A percentile compares a stretch with the other conserved stretches of the same genome.
These are phyloP conservation scores for Russula brevipes DNA, from an alignment of 768 basidiomycete genomes.

Conservation along the genomic window DNA sequence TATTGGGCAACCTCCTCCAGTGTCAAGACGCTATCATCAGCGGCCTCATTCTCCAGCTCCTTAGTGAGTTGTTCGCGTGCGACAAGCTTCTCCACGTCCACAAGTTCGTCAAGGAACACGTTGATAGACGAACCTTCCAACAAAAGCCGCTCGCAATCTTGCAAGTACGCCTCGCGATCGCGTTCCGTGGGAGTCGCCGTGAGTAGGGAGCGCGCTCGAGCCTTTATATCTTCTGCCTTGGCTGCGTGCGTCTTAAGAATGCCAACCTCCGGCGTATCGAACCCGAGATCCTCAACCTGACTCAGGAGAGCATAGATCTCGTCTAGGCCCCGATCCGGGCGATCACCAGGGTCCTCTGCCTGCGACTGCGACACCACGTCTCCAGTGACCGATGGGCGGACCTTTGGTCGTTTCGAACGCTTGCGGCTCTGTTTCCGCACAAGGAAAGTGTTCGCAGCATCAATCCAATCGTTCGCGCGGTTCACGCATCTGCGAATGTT, in stretches of 20 bases:
- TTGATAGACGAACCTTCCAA: constrained; percentile 70
- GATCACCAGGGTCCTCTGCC: constrained; percentile 56
- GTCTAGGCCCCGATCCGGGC: constrained; percentile 63
- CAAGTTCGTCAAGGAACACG: constrained; percentile 75
- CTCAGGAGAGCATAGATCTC: constrained; percentile 64
- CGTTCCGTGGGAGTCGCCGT: constrained; percentile 37
- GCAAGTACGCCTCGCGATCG: constrained; percentile 53
- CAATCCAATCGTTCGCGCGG: constrained; percentile 85
- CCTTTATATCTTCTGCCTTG: constrained; percentile 60
- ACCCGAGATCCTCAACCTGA: constrained; percentile 75
- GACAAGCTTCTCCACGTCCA: constrained; percentile 74
- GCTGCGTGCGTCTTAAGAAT: constrained; percentile 49
- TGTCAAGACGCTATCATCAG: constrained; percentile 63
- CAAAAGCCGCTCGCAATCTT: constrained; percentile 67
- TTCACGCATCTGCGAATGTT: constrained; percentile 73
- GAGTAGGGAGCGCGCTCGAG: constrained; percentile 51
- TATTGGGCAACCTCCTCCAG: constrained; percentile 74
- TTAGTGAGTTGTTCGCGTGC: constrained; percentile 70
- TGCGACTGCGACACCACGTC: constrained; percentile 36
- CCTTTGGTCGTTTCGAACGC: constrained; percentile 59
- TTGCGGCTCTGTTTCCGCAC: constrained; percentile 77
- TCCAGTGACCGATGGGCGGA: constrained; percentile 35
- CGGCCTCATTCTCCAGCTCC: constrained; percentile 62
- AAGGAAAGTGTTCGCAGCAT: constrained; percentile 70
- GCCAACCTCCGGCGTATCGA: constrained; percentile 74